phyloP scores from a whole-genome alignment of 2,329 filamentous ascomycete species.

The Didymella sp. region DNA sequence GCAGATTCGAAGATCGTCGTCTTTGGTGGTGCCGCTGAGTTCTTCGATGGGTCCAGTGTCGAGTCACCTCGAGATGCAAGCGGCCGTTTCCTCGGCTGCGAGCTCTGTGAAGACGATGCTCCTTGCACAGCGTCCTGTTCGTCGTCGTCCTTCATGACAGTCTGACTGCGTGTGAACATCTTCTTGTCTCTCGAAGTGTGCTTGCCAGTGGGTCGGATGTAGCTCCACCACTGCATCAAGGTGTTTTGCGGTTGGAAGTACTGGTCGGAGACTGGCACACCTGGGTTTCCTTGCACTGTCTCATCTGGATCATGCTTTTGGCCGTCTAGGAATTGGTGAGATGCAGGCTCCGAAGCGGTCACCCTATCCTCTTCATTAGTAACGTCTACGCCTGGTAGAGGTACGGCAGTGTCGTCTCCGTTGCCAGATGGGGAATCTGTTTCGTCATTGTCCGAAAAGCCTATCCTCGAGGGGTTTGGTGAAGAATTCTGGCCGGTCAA shows the following conservation, averaged over 20 bases:
- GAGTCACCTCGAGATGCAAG: conserved; percentile 59
- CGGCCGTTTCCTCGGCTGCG: conserved; percentile 49
- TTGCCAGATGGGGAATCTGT: conserved; percentile 41
- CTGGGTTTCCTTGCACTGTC: conserved; percentile 16
- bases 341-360: conserved; percentile 49
- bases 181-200: conserved; percentile 73
- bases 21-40: conserved; percentile 75
- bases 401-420: conserved; percentile 63
- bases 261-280: conserved; percentile 23
- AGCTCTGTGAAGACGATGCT: conserved; percentile 20
- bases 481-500: conserved; percentile 73
- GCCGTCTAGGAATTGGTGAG: conserved; percentile 42
- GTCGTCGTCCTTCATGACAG: conserved; percentile 35
- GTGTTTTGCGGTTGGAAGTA: conserved; percentile 49
- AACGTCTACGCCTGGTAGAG: conserved; percentile 71
- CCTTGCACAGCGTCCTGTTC: conserved; percentile 26
- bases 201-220: conserved; percentile 72
- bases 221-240: conserved; percentile 68
- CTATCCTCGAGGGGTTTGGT: conserved; percentile 61
- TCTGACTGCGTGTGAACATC: conserved; percentile 53
- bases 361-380: conserved; percentile 69
- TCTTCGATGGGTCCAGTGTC: conserved; percentile 54
- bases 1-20: conserved; percentile 96
- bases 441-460: conserved; percentile 39
- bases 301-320: conserved; percentile 33